These are phyloP conservation scores for Aurinia saxatilis DNA, from an alignment of 345 rosid genomes.

Conservation along the genomic window DNA sequence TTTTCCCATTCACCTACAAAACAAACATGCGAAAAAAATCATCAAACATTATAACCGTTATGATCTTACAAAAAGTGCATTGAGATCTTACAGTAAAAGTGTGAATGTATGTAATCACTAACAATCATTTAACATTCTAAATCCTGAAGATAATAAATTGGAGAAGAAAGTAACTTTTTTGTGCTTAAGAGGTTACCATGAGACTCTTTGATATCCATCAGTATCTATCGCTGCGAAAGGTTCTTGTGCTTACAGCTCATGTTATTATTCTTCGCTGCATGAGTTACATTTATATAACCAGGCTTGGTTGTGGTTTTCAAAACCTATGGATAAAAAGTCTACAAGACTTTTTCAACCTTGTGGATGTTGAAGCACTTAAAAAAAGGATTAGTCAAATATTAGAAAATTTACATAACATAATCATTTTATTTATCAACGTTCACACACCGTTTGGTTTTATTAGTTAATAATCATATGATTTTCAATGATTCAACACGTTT, in stretches of 20 bases:
- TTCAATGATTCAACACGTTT: not conserved
- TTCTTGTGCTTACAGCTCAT: not conserved
- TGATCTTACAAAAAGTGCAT: not conserved
- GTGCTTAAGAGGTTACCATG: conserved; percentile 5
- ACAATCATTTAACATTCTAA: not conserved
- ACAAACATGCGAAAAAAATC: conserved; percentile 32
- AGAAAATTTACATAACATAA: no score
- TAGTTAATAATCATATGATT: no score
- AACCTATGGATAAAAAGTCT: not conserved
- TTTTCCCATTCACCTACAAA: conserved; percentile 65
- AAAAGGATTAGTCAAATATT: not conserved
- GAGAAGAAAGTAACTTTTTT: not conserved
- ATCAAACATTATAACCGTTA: not conserved
- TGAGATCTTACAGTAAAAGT: no score
- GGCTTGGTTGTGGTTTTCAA: not conserved
- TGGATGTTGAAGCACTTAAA: not conserved
- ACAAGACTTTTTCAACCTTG: conserved; percentile 10
- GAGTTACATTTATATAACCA: not conserved
- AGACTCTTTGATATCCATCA: conserved; percentile 22
- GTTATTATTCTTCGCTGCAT: not conserved
- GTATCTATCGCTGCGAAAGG: not conserved
- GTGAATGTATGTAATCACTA: not conserved
- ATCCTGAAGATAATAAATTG: not conserved
- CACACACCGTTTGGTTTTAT: no score
- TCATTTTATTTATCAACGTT: no score